Evolutionary conservation across 805 yeast genomes (phyloP), one percentile per base, ranked within the genome.

Genomic region (Wickerhamomyces xylosicus): DNA sequence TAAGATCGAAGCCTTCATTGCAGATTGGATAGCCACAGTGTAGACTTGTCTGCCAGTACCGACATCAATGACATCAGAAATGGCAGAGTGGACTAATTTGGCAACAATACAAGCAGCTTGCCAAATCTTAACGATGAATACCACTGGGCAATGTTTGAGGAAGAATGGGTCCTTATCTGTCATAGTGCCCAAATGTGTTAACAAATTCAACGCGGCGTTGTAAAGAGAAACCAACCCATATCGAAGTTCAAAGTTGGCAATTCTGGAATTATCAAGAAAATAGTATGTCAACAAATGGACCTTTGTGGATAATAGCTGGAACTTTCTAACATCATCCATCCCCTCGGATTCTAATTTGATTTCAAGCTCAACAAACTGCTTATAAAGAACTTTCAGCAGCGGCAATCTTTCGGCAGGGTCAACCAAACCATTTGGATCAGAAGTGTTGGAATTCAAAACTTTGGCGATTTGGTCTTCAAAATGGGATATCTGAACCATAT

Each of bases 61-160:
- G 27, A 76, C 59, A 58, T 87, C 95, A 14, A 89, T 54, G 14
- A 77, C 71, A 20, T 71, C 64, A 19, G 78, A 70, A 50, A 85
- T 63, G 2, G 85, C 72, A 1, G 96, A 85, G 54, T 87, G 89
- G 8, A 76, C 71, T 36, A 90, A 64, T 50, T 85, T 79, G 38
- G 83, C 84, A 25, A 92, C 76, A 31, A 90, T 77, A 49, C 87
- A 82, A 2, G 95, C 77, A 1, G 95, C 83, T 59, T 92, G 97
- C 95, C 97, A 87, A 21, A 89, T 73, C 36, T 81, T 77, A 44
- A 86, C 66, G 2, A 87, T 74, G 54, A 84, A 80, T 2, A 85
- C 86, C 37, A 83, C 83, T 0, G 98, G 97, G 35, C 90, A 67
- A 52, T 82, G 85, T 49, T 71, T 74, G 53, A 89, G 73, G 51